phyloP scores from a whole-genome alignment of 179 eudicot genomes.

The Corrigiola litoralis region DNA sequence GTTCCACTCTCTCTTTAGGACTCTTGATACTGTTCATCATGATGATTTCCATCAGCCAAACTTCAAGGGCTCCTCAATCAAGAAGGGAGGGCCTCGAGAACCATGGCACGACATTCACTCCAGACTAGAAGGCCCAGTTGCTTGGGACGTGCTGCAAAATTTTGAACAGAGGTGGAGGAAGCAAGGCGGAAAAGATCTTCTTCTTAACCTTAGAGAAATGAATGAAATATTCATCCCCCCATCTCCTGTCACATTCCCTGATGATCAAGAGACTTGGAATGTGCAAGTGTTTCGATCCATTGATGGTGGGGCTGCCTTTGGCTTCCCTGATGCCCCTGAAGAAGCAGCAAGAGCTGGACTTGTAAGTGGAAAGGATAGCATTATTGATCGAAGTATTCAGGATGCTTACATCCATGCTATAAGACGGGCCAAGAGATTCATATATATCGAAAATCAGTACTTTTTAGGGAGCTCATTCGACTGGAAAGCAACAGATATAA shows the following conservation, averaged over 20 bases:
- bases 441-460: constrained; percentile 72
- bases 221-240: constrained; percentile 46
- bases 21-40: constrained; percentile 45
- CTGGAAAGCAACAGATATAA: constrained; percentile 42
- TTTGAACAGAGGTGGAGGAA: constrained; percentile 78
- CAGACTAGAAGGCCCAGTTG: constrained; percentile 53
- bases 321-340: constrained; percentile 61
- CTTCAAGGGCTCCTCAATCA: constrained; percentile 35
- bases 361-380: constrained; percentile 55
- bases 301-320: constrained; percentile 66
- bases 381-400: constrained; percentile 62
- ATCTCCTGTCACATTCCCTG: constrained; percentile 46
- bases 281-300: constrained; percentile 69
- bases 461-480: constrained; percentile 64
- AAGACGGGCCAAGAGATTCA: constrained; percentile 55
- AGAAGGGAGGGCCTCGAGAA: constrained; percentile 73
- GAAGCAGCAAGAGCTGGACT: constrained; percentile 58
- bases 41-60: constrained; percentile 71
- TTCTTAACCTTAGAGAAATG: constrained; percentile 43
- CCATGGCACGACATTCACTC: constrained; percentile 87
- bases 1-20: constrained; percentile 53
- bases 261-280: constrained; percentile 57
- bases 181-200: constrained; percentile 49
- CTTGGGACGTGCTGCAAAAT: constrained; percentile 67
- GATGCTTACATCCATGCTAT: constrained; percentile 65